Evolutionary conservation across 192 early-diverging fungal genomes (phyloP).

Genomic region (Thamnidium elegans): DNA sequence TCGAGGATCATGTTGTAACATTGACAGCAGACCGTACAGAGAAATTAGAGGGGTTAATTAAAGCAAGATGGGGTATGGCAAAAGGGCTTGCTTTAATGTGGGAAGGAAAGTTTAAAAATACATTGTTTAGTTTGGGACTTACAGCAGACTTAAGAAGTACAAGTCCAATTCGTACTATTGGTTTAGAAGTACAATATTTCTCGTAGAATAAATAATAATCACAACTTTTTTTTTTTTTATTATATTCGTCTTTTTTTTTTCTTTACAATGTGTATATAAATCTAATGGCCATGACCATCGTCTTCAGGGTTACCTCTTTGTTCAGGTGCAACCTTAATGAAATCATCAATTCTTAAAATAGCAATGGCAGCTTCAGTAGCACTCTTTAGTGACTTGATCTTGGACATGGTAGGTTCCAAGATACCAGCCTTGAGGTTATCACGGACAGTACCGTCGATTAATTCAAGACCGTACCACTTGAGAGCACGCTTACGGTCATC

Average conservation of each 20-base stretch:
- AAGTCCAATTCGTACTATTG: slow-evolving; percentile 52
- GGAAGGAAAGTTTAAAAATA: slow-evolving; percentile 66
- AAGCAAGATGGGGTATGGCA: slow-evolving; percentile 27
- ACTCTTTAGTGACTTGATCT: slow-evolving; percentile 95
- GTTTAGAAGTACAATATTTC: slow-evolving; percentile 58
- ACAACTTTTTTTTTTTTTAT: too few relatives aligned
- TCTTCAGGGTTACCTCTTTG: slow-evolving; percentile 40
- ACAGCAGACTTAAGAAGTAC: slow-evolving; percentile 54
- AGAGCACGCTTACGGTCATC: slow-evolving; percentile 73
- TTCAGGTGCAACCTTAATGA: slow-evolving; percentile 69
- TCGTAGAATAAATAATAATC: slow-evolving; percentile 31
- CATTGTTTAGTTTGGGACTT: slow-evolving; percentile 66
- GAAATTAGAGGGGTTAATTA: slow-evolving; percentile 34
- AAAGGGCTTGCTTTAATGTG: slow-evolving; percentile 65
- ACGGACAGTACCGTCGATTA: slow-evolving; percentile 88
- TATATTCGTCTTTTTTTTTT: not conserved
- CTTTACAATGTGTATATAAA: not conserved
- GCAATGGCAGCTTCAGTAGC: slow-evolving; percentile 99
- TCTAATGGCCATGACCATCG: slow-evolving; percentile 52
- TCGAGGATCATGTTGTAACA: not conserved
- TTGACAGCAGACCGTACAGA: slow-evolving; percentile 27
- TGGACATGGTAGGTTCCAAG: slow-evolving; percentile 96
- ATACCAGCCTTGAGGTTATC: slow-evolving; percentile 95
- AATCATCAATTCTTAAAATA: slow-evolving; percentile 94
- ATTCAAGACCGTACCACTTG: slow-evolving; percentile 90